Conservation (phyloP, 2,329 filamentous ascomycete species). For the Fusarium sp. region DNA sequence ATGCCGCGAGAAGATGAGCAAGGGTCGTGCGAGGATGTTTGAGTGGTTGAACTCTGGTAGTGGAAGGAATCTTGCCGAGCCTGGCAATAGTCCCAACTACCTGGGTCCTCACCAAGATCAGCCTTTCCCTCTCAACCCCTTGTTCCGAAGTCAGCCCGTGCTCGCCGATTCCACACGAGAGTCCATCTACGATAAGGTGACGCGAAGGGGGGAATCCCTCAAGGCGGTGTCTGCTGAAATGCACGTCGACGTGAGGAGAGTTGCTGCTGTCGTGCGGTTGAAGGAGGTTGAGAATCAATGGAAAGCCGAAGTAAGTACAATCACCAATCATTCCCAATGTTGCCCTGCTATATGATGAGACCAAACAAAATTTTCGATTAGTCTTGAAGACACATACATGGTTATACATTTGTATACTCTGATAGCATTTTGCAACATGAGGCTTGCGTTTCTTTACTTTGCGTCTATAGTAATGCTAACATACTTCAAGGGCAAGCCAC, state of each 20-base stretch:
- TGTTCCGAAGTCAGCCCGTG: constrained; percentile 79
- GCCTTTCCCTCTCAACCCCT: constrained; percentile 81
- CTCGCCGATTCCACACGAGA: constrained; percentile 80
- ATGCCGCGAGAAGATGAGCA: constrained; percentile 55
- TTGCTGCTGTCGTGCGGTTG: constrained; percentile 86
- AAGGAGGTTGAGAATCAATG: constrained; percentile 88
- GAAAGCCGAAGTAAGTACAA: constrained; percentile 76
- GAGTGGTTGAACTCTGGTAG: constrained; percentile 54
- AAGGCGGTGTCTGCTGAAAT: constrained; percentile 82
- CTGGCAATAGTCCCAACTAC: constrained; percentile 54
- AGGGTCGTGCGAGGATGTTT: constrained; percentile 56
- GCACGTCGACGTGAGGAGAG: constrained; percentile 83
- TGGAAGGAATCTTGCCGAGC: constrained; percentile 46
- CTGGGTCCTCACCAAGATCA: constrained; percentile 56
- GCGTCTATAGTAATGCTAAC: constrained; percentile 43
- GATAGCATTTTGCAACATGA: constrained; percentile 31
- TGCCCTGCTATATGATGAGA: constrained; percentile 64
- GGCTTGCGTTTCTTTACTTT: constrained; percentile 10
- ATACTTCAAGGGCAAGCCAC: constrained; percentile 74
- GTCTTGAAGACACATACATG: constrained; percentile 97
- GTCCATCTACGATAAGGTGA: constrained; percentile 78
- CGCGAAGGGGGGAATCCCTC: constrained; percentile 74
- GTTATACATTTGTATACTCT: constrained; percentile 72
- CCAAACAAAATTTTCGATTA: constrained; percentile 92
- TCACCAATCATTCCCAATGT: constrained; percentile 4